phyloP scores from a whole-genome alignment of 306 rosid species.

The Begonia fuchsioides region DNA sequence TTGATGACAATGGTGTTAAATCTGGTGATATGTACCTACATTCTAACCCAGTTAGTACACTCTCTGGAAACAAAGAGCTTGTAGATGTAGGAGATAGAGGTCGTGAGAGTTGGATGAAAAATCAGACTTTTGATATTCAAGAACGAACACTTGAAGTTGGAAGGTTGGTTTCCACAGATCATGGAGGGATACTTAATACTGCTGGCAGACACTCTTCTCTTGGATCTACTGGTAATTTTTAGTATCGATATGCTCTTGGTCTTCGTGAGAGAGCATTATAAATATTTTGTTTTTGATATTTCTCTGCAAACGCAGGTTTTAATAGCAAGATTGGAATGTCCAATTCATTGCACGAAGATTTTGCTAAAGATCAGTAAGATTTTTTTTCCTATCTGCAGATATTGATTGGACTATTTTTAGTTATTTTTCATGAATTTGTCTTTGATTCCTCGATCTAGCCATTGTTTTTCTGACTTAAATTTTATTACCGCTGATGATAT shows the following conservation, averaged over 20 bases:
- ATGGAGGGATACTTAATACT: slow-evolving; percentile 21
- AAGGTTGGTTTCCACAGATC: slow-evolving; percentile 16
- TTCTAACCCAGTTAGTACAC: slow-evolving; percentile 14
- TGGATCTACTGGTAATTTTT: slow-evolving; percentile 18
- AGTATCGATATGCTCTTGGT: neutral
- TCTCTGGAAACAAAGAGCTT: slow-evolving; percentile 17
- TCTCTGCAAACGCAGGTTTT: neutral
- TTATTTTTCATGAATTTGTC: too few relatives aligned
- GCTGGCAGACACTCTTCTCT: slow-evolving; percentile 23
- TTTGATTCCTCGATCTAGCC: too few relatives aligned
- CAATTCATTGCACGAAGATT: slow-evolving; percentile 26
- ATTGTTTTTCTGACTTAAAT: too few relatives aligned
- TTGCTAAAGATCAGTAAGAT: slow-evolving; percentile 27
- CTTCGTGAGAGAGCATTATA: neutral
- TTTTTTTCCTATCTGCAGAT: neutral
- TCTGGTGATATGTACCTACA: slow-evolving; percentile 13
- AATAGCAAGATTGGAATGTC: slow-evolving; percentile 16
- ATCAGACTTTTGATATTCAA: slow-evolving; percentile 21
- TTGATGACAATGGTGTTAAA: slow-evolving; percentile 17
- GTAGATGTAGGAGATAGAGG: slow-evolving; percentile 18
- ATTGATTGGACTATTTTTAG: too few relatives aligned
- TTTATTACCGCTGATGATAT: too few relatives aligned
- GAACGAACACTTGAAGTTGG: slow-evolving; percentile 26
- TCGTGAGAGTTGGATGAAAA: slow-evolving; percentile 20
- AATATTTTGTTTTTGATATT: too few relatives aligned